Evolutionary conservation across 2,329 filamentous ascomycete genomes (phyloP).

Genomic region (Elsinoe necatrix): DNA sequence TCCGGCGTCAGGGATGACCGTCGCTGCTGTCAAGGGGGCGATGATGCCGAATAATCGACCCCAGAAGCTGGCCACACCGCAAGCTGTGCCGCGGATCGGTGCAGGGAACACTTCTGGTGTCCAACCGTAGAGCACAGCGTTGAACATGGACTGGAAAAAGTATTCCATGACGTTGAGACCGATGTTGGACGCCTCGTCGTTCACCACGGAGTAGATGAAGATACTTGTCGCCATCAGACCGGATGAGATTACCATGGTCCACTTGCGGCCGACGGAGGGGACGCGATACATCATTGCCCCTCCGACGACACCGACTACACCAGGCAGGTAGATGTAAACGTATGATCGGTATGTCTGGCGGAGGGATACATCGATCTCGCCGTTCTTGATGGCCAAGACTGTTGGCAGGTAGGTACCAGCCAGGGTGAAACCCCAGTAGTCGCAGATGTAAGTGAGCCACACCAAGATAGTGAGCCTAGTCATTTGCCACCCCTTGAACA

Average conservation of each 20-base stretch:
- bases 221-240: conserved; percentile 38
- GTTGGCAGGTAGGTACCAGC: conserved; percentile 42
- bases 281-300: conserved; percentile 43
- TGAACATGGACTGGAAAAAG: conserved; percentile 47
- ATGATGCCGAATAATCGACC: conserved; percentile 51
- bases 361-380: conserved; percentile 36
- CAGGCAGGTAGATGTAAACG: conserved; percentile 47
- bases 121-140: conserved; percentile 45
- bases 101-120: conserved; percentile 46
- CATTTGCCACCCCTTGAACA: conserved; percentile 38
- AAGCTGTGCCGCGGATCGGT: conserved; percentile 44
- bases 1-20: conserved; percentile 25
- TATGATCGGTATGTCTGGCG: conserved; percentile 45
- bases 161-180: conserved; percentile 46
- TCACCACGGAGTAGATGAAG: conserved; percentile 39
- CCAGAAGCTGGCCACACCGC: conserved; percentile 51
- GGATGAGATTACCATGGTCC: conserved; percentile 38
- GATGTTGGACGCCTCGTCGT: conserved; percentile 39
- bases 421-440: conserved; percentile 44
- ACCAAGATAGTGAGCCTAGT: conserved; percentile 40
- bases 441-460: conserved; percentile 45
- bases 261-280: conserved; percentile 37
- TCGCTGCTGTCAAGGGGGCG: conserved; percentile 48
- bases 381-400: conserved; percentile 47
- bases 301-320: conserved; percentile 44